Conservation (phyloP, 305 asterid genomes). For the Rubia balearica region DNA sequence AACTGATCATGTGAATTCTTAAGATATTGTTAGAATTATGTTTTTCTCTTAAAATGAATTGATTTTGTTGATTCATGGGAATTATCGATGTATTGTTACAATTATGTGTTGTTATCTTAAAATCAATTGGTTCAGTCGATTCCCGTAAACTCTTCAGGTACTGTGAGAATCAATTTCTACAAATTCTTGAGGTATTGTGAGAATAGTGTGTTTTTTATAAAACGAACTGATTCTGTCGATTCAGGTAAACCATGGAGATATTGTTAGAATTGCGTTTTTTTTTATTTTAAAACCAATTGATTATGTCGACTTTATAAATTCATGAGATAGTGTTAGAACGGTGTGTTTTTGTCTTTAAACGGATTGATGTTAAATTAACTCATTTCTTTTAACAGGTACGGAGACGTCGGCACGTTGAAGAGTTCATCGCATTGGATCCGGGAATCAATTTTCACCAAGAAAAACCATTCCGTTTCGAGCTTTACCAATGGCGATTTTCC, state of each 20-base stretch:
- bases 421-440: conserved; percentile 4
- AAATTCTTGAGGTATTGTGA: neutral
- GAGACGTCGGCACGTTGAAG: conserved; percentile 3
- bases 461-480: neutral
- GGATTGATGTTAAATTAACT: no score
- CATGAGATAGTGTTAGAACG: neutral
- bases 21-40: no score
- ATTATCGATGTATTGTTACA: no score
- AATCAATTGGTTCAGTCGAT: neutral
- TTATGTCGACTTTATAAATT: conserved; percentile 10
- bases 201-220: neutral
- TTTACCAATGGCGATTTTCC: neutral
- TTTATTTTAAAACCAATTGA: no score
- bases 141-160: conserved; percentile 12
- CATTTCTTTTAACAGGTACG: neutral
- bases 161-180: neutral
- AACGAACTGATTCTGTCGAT: no score
- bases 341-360: no score
- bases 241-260: no score
- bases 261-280: no score
- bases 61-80: no score
- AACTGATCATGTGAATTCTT: no score
- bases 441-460: conserved; percentile 6
- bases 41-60: no score
- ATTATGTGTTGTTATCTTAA: no score